Evolutionary conservation across 306 rosid species (phyloP).

Genomic region (Pueraria montana): DNA sequence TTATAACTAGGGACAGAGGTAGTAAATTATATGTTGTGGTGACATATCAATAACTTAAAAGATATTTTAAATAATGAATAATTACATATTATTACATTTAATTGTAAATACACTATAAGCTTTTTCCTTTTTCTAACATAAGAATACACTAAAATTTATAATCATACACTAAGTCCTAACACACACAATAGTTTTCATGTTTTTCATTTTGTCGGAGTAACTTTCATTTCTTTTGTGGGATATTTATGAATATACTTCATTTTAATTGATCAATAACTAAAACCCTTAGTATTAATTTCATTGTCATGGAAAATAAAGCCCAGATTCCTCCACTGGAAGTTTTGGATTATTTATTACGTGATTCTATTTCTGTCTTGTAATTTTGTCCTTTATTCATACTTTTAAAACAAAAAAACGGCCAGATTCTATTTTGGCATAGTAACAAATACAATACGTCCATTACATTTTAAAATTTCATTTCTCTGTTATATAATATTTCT

Average conservation of each 20-base stretch:
- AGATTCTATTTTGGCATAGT: neutral
- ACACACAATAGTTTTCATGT: neutral
- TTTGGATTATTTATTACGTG: constrained; percentile 3
- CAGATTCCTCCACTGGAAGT: neutral
- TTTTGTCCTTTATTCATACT: constrained; percentile 7
- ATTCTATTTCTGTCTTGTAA: constrained; percentile 6
- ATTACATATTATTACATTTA: neutral
- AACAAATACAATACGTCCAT: neutral
- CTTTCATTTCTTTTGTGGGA: constrained; percentile 3
- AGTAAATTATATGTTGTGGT: neutral
- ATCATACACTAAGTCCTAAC: neutral
- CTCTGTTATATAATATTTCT: neutral
- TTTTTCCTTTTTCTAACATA: neutral
- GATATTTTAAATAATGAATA: neutral
- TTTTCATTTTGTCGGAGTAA: neutral
- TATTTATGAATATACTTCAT: neutral
- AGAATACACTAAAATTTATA: neutral
- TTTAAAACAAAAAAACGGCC: neutral
- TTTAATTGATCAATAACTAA: neutral
- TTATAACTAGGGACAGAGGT: too few relatives aligned
- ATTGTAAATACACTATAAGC: neutral
- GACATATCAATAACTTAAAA: neutral
- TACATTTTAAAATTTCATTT: neutral
- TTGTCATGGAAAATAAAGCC: neutral
- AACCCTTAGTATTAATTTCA: neutral